phyloP scores from a whole-genome alignment of 345 rosid species.

The Fremontodendron californicum region DNA sequence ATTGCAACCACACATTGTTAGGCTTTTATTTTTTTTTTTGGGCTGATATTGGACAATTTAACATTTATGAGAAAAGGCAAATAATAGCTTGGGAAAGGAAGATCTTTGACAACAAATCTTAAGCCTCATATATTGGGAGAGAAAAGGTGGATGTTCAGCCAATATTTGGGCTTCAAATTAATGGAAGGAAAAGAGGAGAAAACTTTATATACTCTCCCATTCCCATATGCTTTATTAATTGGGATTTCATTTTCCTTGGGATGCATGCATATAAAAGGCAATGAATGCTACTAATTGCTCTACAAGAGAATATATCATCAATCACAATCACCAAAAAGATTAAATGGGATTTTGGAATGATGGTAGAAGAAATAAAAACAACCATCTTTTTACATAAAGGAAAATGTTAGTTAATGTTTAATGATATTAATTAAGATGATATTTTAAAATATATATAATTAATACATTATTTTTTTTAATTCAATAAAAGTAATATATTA shows the following conservation, averaged over 20 bases:
- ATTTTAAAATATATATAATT: not conserved
- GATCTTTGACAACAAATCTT: not conserved
- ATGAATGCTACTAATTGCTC: not conserved
- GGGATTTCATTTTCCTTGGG: slow-evolving; percentile 3
- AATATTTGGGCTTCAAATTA: not conserved
- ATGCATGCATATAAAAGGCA: slow-evolving; percentile 3
- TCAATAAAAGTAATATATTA: too few species aligned
- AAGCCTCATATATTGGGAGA: not conserved
- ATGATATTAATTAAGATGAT: not conserved
- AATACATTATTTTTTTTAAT: too few species aligned
- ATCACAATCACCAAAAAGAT: slow-evolving; percentile 6
- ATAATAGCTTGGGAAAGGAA: not conserved
- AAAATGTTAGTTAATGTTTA: not conserved
- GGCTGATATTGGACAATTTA: too few species aligned
- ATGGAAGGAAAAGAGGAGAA: not conserved
- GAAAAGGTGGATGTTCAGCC: not conserved
- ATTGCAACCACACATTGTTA: too few species aligned
- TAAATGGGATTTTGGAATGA: not conserved
- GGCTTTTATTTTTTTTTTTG: too few species aligned
- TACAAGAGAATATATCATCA: not conserved
- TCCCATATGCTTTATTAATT: not conserved
- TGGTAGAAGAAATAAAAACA: not conserved
- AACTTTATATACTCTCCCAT: not conserved
- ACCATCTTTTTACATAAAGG: not conserved
- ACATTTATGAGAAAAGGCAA: not conserved